These are phyloP conservation scores for Jatropha podagrica DNA, from an alignment of 441 rosid species.

Conservation along the genomic window DNA sequence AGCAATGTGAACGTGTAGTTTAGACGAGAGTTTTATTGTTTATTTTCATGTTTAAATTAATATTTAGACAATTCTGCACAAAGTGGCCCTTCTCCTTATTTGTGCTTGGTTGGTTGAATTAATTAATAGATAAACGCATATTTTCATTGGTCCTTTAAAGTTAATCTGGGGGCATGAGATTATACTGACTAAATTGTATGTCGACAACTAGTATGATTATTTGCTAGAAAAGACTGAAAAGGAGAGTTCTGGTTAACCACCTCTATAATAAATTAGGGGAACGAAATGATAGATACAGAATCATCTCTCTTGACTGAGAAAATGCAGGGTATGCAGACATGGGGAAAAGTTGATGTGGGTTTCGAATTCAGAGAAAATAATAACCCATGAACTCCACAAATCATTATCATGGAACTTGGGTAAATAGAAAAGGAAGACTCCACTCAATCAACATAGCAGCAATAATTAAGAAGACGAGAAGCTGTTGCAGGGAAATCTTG, in stretches of 20 bases:
- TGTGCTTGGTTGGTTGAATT: background rate
- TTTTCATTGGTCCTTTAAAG: no score
- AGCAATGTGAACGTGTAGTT: background rate
- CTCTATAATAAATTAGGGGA: background rate
- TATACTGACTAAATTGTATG: no score
- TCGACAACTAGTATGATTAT: no score
- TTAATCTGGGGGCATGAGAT: background rate
- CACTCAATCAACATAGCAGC: no score
- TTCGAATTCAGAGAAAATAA: conserved; percentile 8
- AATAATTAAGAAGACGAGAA: no score
- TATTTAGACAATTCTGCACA: background rate
- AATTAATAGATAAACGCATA: background rate
- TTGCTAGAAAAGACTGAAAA: no score
- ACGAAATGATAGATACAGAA: background rate
- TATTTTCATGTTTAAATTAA: background rate
- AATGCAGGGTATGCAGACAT: background rate
- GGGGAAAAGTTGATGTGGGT: background rate
- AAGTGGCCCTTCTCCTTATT: no score
- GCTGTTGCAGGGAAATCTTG: no score
- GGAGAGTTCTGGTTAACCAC: no score
- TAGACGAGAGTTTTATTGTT: background rate
- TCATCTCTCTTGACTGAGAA: background rate
- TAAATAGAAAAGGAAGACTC: no score
- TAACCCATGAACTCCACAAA: background rate
- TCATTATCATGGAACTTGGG: no score